Conservation (phyloP, 1,139 yeast genomes). For the Lodderomyces theae region DNA sequence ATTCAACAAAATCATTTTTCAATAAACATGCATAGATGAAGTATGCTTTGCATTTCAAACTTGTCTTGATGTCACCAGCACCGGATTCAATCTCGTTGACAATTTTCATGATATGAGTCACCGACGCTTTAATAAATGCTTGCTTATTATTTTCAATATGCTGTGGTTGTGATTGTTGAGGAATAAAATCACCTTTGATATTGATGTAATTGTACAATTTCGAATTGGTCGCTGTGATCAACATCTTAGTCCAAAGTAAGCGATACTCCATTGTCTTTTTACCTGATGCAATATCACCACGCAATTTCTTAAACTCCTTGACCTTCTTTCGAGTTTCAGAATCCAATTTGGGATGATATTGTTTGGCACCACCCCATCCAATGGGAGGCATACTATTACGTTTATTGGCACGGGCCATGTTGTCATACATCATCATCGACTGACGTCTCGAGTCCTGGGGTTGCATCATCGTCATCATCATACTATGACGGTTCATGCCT, state of each 20-base stretch:
- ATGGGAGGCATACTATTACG: conserved; percentile 14
- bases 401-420: conserved; percentile 6
- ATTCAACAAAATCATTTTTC: conserved; percentile 32
- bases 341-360: conserved; percentile 4
- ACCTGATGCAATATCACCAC: conserved; percentile 41
- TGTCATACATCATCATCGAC: conserved; percentile 6
- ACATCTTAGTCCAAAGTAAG: conserved; percentile 46
- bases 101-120: conserved; percentile 39
- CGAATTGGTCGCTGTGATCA: conserved; percentile 40
- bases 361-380: conserved; percentile 2
- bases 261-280: conserved; percentile 44
- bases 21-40: conserved; percentile 41
- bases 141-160: conserved; percentile 31
- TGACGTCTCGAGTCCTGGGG: conserved; percentile 4
- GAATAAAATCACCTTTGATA: conserved; percentile 44
- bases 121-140: conserved; percentile 39
- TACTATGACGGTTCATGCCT: conserved; percentile 21
- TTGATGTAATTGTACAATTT: conserved; percentile 42
- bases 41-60: conserved; percentile 29
- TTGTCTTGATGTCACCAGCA: conserved; percentile 20
- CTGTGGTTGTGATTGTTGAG: conserved; percentile 5
- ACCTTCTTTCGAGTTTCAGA: conserved; percentile 22
- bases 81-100: conserved; percentile 34
- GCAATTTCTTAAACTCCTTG: conserved; percentile 34
- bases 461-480: conserved; percentile 22